A percentile compares a stretch with the other conserved stretches of the same genome.
These are phyloP conservation scores for Hypomyces perniciosus DNA, from an alignment of 2,329 filamentous ascomycete genomes.

Conservation along the genomic window DNA sequence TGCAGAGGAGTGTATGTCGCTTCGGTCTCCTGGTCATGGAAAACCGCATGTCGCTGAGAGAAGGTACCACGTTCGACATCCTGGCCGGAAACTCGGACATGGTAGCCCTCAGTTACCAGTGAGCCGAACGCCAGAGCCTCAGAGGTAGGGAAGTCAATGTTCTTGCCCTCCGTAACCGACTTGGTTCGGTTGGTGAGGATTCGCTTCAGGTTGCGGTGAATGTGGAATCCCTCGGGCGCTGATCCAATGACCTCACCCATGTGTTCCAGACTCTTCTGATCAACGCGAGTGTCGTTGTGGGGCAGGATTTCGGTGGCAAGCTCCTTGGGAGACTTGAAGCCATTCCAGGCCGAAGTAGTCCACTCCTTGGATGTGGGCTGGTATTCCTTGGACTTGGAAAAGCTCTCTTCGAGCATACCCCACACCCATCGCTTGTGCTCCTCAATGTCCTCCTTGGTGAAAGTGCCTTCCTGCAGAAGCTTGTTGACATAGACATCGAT, in stretches of 20 bases:
- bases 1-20: conserved; percentile 88
- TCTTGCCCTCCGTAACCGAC: conserved; percentile 83
- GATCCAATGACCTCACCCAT: conserved; percentile 76
- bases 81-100: conserved; percentile 95
- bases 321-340: conserved; percentile 98
- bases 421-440: conserved; percentile 99
- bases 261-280: conserved; percentile 65
- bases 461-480: conserved; percentile 85
- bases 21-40: conserved; percentile 96
- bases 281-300: conserved; percentile 81
- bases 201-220: conserved; percentile 95
- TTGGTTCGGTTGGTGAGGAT: conserved; percentile 87
- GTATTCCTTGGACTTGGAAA: conserved; percentile 95
- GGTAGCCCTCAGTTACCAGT: conserved; percentile 86
- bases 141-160: conserved; percentile 96
- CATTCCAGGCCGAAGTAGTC: conserved; percentile 98
- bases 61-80: conserved; percentile 99
- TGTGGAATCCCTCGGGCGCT: conserved; percentile 75
- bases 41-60: conserved; percentile 93
- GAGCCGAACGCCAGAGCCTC: conserved; percentile 93
- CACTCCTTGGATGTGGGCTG: conserved; percentile 95
- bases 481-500: conserved; percentile 89
- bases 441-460: conserved; percentile 95
- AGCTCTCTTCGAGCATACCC: conserved; percentile 98
- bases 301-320: conserved; percentile 89